Conservation (phyloP, 805 yeast genomes). For the Saturnispora dispora region DNA sequence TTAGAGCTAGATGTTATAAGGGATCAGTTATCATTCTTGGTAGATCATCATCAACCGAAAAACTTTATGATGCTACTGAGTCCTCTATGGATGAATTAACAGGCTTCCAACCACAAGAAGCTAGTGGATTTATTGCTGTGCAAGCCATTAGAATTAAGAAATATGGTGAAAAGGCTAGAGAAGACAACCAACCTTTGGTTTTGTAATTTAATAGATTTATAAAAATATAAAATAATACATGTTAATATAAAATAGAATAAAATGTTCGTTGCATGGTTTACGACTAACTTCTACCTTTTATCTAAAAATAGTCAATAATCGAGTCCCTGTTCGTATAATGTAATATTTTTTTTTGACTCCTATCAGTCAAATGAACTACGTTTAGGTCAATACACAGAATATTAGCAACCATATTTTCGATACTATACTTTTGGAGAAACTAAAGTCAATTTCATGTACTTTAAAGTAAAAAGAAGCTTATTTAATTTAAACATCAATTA, state of each 20-base stretch:
- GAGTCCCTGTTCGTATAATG: too few relatives aligned
- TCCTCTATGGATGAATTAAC: slow-evolving; percentile 99
- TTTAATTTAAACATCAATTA: neutral
- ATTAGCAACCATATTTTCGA: too few relatives aligned
- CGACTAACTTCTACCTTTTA: too few relatives aligned
- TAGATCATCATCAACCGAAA: slow-evolving; percentile 92
- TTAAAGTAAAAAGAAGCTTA: neutral
- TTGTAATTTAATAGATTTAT: slow-evolving; percentile 26
- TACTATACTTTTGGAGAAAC: too few relatives aligned
- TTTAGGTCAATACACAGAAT: too few relatives aligned
- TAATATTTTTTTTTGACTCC: too few relatives aligned
- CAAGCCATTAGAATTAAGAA: slow-evolving; percentile 98
- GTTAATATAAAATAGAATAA: neutral
- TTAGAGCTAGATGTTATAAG: slow-evolving; percentile 89
- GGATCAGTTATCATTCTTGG: slow-evolving; percentile 81
- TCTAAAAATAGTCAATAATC: too few relatives aligned
- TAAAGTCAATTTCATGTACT: neutral
- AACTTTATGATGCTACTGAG: slow-evolving; percentile 94
- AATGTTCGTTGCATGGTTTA: neutral
- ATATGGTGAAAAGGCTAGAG: slow-evolving; percentile 92
- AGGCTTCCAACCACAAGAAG: slow-evolving; percentile 94
- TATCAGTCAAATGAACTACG: too few relatives aligned
- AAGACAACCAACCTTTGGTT: slow-evolving; percentile 48
- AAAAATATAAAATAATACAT: neutral
- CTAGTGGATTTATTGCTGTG: slow-evolving; percentile 94